Percentiles rank a stretch among this genome's conserved stretches.
Conservation (phyloP, 148 eudicot genomes). For the Tetragonia tetragonoides region DNA sequence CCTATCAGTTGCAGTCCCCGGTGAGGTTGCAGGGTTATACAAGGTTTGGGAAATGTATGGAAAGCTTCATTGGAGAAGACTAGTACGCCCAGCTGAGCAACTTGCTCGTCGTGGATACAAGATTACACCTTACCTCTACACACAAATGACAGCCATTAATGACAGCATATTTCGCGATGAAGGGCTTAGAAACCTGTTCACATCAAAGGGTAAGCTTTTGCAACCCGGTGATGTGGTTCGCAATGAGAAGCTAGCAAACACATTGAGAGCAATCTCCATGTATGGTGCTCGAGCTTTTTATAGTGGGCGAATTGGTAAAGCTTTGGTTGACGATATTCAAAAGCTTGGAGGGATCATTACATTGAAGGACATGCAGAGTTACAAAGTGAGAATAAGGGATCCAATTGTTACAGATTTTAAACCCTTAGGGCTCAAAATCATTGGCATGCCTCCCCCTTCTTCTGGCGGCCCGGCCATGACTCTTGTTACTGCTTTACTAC, state of each 20-base stretch:
- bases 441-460: constrained; percentile 83
- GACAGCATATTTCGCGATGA: constrained; percentile 42
- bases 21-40: constrained; percentile 68
- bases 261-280: constrained; percentile 52
- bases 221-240: constrained; percentile 58
- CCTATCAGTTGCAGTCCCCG: constrained; percentile 66
- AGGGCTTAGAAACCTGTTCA: constrained; percentile 57
- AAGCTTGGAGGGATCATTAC: constrained; percentile 73
- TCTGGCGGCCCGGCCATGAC: constrained; percentile 67
- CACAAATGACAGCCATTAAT: constrained; percentile 22
- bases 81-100: constrained; percentile 54
- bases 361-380: constrained; percentile 63
- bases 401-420: constrained; percentile 37
- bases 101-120: constrained; percentile 50
- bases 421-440: constrained; percentile 49
- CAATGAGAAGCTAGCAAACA: constrained; percentile 49
- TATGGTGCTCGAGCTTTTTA: constrained; percentile 57
- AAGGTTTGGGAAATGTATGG: constrained; percentile 63
- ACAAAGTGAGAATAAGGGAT: constrained; percentile 42
- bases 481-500: constrained; percentile 29
- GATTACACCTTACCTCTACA: constrained; percentile 50
- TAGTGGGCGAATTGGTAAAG: constrained; percentile 51
- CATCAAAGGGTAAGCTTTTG: constrained; percentile 53
- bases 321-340: constrained; percentile 50
- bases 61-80: constrained; percentile 46